These are phyloP conservation scores for Singerocomus rubriflavus DNA, from an alignment of 1,284 basidiomycete species.

Conservation along the genomic window DNA sequence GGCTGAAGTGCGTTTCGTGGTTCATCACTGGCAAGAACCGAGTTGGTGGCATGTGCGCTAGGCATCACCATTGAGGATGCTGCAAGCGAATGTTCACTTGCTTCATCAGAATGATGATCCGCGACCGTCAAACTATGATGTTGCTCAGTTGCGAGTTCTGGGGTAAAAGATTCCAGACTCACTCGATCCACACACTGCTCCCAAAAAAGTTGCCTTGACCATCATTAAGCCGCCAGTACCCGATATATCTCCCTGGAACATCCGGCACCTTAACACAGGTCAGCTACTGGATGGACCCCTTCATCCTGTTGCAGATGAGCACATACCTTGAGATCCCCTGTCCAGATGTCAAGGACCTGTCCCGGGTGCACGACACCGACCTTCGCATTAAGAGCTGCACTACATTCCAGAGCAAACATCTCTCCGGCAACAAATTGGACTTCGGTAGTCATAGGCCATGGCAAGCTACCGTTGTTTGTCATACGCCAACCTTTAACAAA, in stretches of 20 bases:
- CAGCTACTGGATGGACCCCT: not conserved
- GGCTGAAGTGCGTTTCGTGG: constrained; percentile 5
- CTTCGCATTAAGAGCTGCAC: constrained; percentile 35
- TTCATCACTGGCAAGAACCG: constrained; percentile 10
- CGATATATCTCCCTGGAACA: constrained; percentile 62
- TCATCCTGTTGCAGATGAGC: not conserved
- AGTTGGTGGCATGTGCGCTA: constrained; percentile 31
- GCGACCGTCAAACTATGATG: constrained; percentile 57
- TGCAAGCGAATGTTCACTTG: constrained; percentile 51
- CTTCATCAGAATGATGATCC: constrained; percentile 42
- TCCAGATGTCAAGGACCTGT: constrained; percentile 60
- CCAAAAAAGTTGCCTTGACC: constrained; percentile 62
- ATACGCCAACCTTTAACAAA: constrained; percentile 82
- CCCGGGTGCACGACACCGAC: constrained; percentile 57
- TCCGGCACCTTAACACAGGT: constrained; percentile 60
- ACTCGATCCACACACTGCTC: constrained; percentile 75
- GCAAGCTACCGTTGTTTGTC: constrained; percentile 55
- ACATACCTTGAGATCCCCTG: constrained; percentile 67
- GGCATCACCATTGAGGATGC: constrained; percentile 77
- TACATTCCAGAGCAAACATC: constrained; percentile 39
- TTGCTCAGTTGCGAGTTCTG: constrained; percentile 4
- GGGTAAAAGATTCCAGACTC: constrained; percentile 14
- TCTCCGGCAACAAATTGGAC: constrained; percentile 70
- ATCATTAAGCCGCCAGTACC: constrained; percentile 72
- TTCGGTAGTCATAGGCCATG: constrained; percentile 69